Evolutionary conservation across 2,329 filamentous ascomycete species (phyloP), one percentile per base, ranked within the genome.

Genomic region (Aspergillus latus): DNA sequence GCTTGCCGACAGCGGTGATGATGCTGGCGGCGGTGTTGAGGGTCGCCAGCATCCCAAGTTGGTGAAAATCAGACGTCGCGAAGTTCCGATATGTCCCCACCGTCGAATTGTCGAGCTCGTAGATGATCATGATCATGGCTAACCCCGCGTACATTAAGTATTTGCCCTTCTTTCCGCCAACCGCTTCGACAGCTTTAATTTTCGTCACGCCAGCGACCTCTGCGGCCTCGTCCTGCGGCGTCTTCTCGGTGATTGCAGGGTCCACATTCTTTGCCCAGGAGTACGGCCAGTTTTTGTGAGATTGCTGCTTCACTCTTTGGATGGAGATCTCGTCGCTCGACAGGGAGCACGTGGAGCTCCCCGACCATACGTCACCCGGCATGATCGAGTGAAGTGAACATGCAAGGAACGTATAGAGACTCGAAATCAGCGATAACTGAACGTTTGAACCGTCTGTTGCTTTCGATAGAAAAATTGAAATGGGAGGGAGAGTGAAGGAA

Each of bases 61-160:
- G 60, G 52, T 71, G 62, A 54, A 77, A 77, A 11, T 69, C 65
- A 1, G 75, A 78, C 2, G 72, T 65, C 2, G 75, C 74, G 59
- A 77, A 78, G 53, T 72, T 73, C 43, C 71, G 68, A 62, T 77
- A 77, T 4, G 69, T 73, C 39, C 68, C 68, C 11, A 74, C 65
- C 1, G 73, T 74, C 2, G 70, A 65, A 50, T 72, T 70, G 59
- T 75, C 72, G 11, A 74, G 61, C 59, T 73, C 68, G 66, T 66
- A 70, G 21, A 68, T 64, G 45, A 67, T 59, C 66, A 68, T 70
- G 15, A 70, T 66, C 65, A 69, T 63, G 11, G 62, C 67, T 40
- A 70, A 44, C 66, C 68, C 66, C 21, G 59, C 59, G 44, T 68
- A 69, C 9, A 69, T 60, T 28, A 69, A 50, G 54, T 69, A 71